Evolutionary conservation across 129 eudicot genomes (phyloP), one percentile per base, ranked within the genome.

Genomic region (Oenanthe sinensis): DNA sequence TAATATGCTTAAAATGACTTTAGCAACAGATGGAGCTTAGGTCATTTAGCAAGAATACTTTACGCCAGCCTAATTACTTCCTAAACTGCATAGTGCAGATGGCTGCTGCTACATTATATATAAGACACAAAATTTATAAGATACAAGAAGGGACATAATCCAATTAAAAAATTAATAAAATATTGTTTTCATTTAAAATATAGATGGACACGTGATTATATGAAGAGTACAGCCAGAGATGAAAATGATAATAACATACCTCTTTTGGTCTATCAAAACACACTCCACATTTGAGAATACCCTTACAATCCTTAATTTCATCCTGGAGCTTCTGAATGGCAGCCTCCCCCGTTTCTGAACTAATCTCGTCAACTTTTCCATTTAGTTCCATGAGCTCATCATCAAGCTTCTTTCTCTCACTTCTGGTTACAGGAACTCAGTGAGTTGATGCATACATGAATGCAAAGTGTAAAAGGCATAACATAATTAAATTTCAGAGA

Each of bases 241-340:
- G 17, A 11, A 75, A 10, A 26, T 9, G 76, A 44, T 17, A n/a
- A 19, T 4, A 30, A 78, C 73, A 2, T 85, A 95, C 98, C 96
- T 95, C 98, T 77, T 95, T 95, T 77, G 98, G 98, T 58, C 98
- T 87, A 86, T 95, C 98, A 71, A 91, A 88, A 79, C 98, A 95
- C 76, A 95, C 98, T 79, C 98, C 94, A 28, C 97, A 95, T 74
- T 95, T 95, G 71, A 95, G 96, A 76, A 95, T 87, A 82, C 96
- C 84, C 81, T 95, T 95, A 88, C 97, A 91, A 46, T 91, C 94
- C 81, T 90, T 95, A 70, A 91, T 91, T 87, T 91, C 98, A 13
- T 95, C 97, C 81, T 95, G 91, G 62, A 95, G 98, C 88, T 82
- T 95, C 84, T 87, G 96, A 72, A 95, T 87, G 75, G 97, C 96